A percentile compares a stretch with the other conserved stretches of the same genome.
These are phyloP conservation scores for Lyophyllum atratum DNA, from an alignment of 768 basidiomycete species.

Conservation along the genomic window DNA sequence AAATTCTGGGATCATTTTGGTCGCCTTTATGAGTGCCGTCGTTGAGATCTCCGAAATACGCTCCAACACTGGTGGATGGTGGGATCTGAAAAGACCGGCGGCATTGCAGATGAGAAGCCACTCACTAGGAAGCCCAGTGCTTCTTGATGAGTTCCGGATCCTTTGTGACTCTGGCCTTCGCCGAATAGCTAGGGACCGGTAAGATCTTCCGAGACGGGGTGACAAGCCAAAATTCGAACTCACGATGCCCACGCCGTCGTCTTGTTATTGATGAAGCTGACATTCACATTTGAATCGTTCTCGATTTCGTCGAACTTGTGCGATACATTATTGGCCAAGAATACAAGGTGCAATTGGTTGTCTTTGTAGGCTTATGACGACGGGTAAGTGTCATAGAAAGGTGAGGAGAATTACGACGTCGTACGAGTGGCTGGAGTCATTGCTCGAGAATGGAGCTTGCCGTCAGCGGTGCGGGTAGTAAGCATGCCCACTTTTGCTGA, in stretches of 20 bases:
- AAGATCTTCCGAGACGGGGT: neutral
- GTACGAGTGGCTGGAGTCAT: slow-evolving; percentile 76
- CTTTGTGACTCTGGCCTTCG: slow-evolving; percentile 64
- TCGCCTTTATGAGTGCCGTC: slow-evolving; percentile 87
- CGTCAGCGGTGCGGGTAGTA: slow-evolving; percentile 68
- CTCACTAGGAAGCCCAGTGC: slow-evolving; percentile 60
- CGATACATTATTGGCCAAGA: slow-evolving; percentile 74
- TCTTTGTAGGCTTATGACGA: slow-evolving; percentile 40
- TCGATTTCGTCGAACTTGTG: slow-evolving; percentile 78
- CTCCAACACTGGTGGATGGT: slow-evolving; percentile 46
- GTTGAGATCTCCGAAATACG: slow-evolving; percentile 86
- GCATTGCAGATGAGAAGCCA: slow-evolving; percentile 2
- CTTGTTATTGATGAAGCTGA: slow-evolving; percentile 70
- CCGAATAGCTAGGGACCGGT: slow-evolving; percentile 53
- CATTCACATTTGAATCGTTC: slow-evolving; percentile 77
- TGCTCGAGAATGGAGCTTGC: slow-evolving; percentile 75
- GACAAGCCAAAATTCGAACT: slow-evolving; percentile 15
- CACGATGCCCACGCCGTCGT: slow-evolving; percentile 78
- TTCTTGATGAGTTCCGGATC: slow-evolving; percentile 66
- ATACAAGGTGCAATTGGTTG: slow-evolving; percentile 57
- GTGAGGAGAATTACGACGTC: slow-evolving; percentile 21
- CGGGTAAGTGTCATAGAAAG: neutral
- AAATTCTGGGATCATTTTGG: slow-evolving; percentile 74
- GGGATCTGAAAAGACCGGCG: slow-evolving; percentile 2
- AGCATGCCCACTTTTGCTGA: slow-evolving; percentile 73